These are phyloP conservation scores for Abrus pulchellus DNA, from an alignment of 306 rosid species.

Conservation along the genomic window DNA sequence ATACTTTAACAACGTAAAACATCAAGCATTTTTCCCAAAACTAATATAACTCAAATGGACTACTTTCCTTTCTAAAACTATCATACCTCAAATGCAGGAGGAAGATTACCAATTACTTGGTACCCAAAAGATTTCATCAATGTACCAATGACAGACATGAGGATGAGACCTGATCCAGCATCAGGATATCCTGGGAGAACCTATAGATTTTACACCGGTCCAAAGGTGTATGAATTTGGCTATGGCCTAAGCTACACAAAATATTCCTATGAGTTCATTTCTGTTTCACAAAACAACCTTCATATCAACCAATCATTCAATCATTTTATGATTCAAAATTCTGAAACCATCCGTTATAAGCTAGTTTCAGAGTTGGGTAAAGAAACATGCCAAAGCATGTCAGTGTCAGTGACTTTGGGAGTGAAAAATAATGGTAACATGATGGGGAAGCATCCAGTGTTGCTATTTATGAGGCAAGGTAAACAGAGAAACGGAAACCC, in stretches of 20 bases:
- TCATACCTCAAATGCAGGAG: conserved; percentile 66
- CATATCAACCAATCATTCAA: conserved; percentile 64
- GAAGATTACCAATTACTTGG: conserved; percentile 92
- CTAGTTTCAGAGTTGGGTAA: conserved; percentile 66
- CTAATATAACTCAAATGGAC: not conserved
- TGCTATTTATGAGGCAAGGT: conserved; percentile 62
- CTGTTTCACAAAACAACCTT: conserved; percentile 56
- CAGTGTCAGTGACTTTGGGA: conserved; percentile 55
- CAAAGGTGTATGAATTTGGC: conserved; percentile 79
- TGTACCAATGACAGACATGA: conserved; percentile 96
- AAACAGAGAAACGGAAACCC: conserved; percentile 62
- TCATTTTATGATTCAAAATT: conserved; percentile 41
- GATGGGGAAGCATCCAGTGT: conserved; percentile 79
- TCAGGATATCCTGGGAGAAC: conserved; percentile 87
- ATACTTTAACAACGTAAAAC: too few relatives aligned
- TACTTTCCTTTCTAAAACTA: not conserved
- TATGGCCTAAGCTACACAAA: conserved; percentile 90
- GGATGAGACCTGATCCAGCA: conserved; percentile 80
- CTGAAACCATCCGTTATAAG: conserved; percentile 59
- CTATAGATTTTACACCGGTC: conserved; percentile 83
- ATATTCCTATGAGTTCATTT: conserved; percentile 63
- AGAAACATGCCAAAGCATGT: conserved; percentile 62
- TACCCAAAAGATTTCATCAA: conserved; percentile 69
- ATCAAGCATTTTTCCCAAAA: not conserved
- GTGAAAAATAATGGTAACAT: conserved; percentile 71